Evolutionary conservation across 495 filamentous ascomycete species (phyloP), one percentile per base, ranked within the genome.

Genomic region (Clohesyomyces aquaticus): DNA sequence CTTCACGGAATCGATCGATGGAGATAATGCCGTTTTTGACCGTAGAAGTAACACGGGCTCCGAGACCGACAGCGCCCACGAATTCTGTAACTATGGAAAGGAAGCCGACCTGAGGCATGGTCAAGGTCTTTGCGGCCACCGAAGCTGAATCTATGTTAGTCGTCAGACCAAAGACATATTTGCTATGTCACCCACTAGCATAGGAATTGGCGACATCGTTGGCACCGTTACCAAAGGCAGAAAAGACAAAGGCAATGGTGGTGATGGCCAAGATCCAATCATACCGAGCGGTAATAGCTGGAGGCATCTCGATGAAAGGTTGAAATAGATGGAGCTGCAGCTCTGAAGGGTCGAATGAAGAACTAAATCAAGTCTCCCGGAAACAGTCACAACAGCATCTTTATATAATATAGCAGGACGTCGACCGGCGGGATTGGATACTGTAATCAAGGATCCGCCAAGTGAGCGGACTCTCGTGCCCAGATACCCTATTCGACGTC

Each of bases 11-110:
- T 16, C 74, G 68, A 0, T 77, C 57, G 58, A 80, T 79, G 48
- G 69, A 69, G 72, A 90, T 82, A 72, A 90, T 85, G 22, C 83
- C 84, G 71, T 80, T 85, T 55, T 83, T 82, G 77, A 90, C 89
- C 27, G 88, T 90, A 64, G 82, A 80, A 47, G 87, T 84, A 25
- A 86, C 83, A 35, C 85, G 83, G 25, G 80, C 75, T 29, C 87
- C 86, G n/a, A 89, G 80, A 38, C 81, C 81, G 28, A 90, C 75
- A 18, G 85, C 81, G 46, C 88, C 88, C 27, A 79, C 74, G 57
- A 89, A 83, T 73, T 91, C 89, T 76, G 65, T 69, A 16, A 45
- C 3, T 3, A 63, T 61, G 12, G 63, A 65, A 14, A 73, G 57
- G 28, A 71, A 51, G 25, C 68, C 68, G 25, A 58, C 72, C 35